Evolutionary conservation across 2,329 filamentous ascomycete species (phyloP).

Genomic region (Penicillium brasilianum): DNA sequence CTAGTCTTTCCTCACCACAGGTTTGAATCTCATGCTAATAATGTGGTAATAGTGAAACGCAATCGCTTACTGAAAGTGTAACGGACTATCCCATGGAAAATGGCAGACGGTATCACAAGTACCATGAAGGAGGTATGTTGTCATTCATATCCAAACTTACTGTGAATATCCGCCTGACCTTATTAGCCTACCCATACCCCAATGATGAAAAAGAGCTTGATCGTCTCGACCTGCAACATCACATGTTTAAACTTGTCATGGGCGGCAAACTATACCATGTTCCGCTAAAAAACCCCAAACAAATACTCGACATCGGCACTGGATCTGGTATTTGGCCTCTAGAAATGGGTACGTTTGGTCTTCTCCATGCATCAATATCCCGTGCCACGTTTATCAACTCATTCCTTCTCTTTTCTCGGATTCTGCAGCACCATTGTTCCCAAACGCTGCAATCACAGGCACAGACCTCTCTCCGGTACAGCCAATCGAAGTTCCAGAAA

Average conservation of each 20-base stretch:
- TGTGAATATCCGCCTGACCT: conserved; percentile 20
- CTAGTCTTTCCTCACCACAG: too few relatives aligned
- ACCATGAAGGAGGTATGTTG: conserved; percentile 50
- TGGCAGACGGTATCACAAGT: conserved; percentile 51
- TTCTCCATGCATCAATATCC: not conserved
- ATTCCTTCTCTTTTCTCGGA: conserved; percentile 10
- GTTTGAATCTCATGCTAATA: conserved; percentile 13
- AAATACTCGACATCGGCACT: conserved; percentile 63
- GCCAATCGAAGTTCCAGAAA: conserved; percentile 68
- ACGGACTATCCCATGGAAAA: conserved; percentile 51
- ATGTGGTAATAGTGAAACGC: conserved; percentile 42
- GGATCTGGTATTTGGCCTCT: conserved; percentile 72
- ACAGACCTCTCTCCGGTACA: conserved; percentile 73
- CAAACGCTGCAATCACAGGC: conserved; percentile 62
- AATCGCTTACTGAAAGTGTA: conserved; percentile 50
- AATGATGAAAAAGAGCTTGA: conserved; percentile 62
- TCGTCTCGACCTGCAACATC: conserved; percentile 61
- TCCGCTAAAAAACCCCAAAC: conserved; percentile 51
- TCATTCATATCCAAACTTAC: not conserved
- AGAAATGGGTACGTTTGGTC: conserved; percentile 59
- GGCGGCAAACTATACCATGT: conserved; percentile 53
- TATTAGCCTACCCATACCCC: conserved; percentile 51
- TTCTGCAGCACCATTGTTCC: conserved; percentile 53
- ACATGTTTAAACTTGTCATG: conserved; percentile 57
- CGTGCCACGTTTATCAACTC: conserved; percentile 21